Percentiles rank a stretch among this genome's conserved stretches.
phyloP scores from a whole-genome alignment of 2,329 filamentous ascomycete genomes.

The Fusarium neocosmosporiellum region DNA sequence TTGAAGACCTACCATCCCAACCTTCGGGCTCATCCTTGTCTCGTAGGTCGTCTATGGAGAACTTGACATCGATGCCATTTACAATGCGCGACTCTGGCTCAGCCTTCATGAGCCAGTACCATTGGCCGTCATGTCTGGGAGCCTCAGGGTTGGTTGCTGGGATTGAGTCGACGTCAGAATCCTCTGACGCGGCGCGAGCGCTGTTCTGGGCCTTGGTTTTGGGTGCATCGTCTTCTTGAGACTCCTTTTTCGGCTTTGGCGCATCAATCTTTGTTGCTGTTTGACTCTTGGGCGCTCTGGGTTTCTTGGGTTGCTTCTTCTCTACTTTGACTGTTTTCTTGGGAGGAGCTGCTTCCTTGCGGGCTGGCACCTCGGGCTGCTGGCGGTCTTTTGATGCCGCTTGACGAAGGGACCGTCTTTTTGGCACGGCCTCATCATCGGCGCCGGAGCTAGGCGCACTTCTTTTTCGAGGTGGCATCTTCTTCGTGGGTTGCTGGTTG shows the following conservation, averaged over 20 bases:
- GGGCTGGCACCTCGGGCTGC: background rate
- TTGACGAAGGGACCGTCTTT: conserved; percentile 34
- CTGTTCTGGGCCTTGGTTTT: background rate
- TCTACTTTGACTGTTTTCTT: conserved; percentile 5
- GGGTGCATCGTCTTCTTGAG: background rate
- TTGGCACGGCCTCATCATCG: background rate
- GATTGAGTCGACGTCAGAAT: conserved; percentile 48
- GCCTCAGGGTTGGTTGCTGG: conserved; percentile 53
- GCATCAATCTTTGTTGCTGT: background rate
- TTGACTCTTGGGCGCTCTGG: background rate
- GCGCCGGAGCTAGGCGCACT: background rate
- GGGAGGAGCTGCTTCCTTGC: background rate
- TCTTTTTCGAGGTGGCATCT: conserved; percentile 37
- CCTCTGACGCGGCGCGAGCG: conserved; percentile 36
- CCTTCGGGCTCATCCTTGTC: conserved; percentile 81
- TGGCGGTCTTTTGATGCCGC: conserved; percentile 7
- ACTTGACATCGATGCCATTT: conserved; percentile 88
- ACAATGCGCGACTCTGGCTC: conserved; percentile 89
- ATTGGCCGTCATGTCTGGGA: conserved; percentile 53
- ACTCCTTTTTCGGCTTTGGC: background rate
- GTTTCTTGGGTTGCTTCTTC: conserved; percentile 9
- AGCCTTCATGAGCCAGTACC: conserved; percentile 87
- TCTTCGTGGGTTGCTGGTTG: background rate
- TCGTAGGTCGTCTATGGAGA: conserved; percentile 91
- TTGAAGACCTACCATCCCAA: conserved; percentile 79